Evolutionary conservation across 345 rosid genomes (phyloP).

Genomic region (Turnera subulata): DNA sequence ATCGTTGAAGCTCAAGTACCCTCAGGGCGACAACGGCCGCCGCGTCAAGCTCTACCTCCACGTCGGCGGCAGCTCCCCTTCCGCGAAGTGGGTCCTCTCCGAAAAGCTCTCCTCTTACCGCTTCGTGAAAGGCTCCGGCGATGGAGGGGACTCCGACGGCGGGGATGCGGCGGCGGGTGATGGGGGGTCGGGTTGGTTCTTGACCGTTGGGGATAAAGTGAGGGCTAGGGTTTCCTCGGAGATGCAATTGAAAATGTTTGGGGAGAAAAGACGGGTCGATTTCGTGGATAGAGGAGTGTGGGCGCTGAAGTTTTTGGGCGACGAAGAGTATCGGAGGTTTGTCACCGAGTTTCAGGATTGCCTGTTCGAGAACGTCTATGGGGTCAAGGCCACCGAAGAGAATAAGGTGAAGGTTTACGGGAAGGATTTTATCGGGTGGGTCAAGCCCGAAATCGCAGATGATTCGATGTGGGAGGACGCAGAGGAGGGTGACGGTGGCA

Average conservation of each 20-base stretch:
- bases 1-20: slow-evolving; percentile 40
- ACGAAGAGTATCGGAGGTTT: slow-evolving; percentile 62
- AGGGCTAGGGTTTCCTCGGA: slow-evolving; percentile 65
- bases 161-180: slow-evolving; percentile 28
- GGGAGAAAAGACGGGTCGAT: slow-evolving; percentile 75
- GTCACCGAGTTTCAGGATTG: slow-evolving; percentile 65
- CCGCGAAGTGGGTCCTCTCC: slow-evolving; percentile 71
- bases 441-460: slow-evolving; percentile 81
- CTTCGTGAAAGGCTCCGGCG: slow-evolving; percentile 43
- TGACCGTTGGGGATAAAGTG: slow-evolving; percentile 65
- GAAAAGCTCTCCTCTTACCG: slow-evolving; percentile 55
- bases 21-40: slow-evolving; percentile 17
- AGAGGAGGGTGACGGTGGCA: slow-evolving; percentile 35
- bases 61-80: slow-evolving; percentile 75
- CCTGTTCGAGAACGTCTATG: slow-evolving; percentile 79
- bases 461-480: slow-evolving; percentile 97
- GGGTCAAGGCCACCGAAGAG: slow-evolving; percentile 58
- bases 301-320: slow-evolving; percentile 76
- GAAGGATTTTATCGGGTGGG: slow-evolving; percentile 89
- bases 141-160: slow-evolving; percentile 30
- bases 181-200: slow-evolving; percentile 48
- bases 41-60: slow-evolving; percentile 82
- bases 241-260: slow-evolving; percentile 85
- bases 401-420: slow-evolving; percentile 73
- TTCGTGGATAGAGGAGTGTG: slow-evolving; percentile 75